Evolutionary conservation across 2,329 filamentous ascomycete species (phyloP), one percentile per base, ranked within the genome.

Genomic region (Bimuria novae-zelandiae): DNA sequence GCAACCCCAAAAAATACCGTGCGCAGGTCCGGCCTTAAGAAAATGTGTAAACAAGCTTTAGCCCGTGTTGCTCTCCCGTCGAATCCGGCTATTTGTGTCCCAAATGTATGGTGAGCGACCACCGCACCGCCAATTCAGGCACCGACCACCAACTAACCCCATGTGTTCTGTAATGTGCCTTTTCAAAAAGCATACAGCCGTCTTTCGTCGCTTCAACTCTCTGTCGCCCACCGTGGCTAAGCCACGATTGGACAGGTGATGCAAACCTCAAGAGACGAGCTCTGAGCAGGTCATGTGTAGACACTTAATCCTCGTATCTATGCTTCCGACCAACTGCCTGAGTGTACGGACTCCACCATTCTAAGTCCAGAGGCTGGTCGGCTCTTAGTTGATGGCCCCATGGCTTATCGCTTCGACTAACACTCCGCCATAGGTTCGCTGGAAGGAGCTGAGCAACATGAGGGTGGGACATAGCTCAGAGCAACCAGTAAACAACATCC

Each of bases 401-500:
- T n/a, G 16, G 36, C 21, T 19, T 40, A 40, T 40, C 36, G 36
- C 23, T 21, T 14, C 21, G 12, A 22, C 2, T 6, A 8, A 14
- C 5, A 22, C 21, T 22, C 36, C 36, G 11, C 5, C 17, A 16
- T 40, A n/a, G 36, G 17, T 40, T 40, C 21, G 23, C 36, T 25
- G 5, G 36, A 22, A 11, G 32, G 17, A 25, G 36, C 17, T 40
- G 36, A 40, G 21, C 36, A 10, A 40, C 19, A 12, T 19, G 36
- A 40, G 14, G 35, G 19, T n/a, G 36, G 16, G 10, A 16, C 7
- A 17, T 22, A 14, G 21, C 21, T 4, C 8, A 56, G 32, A 25
- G 32, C 25, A 41, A 42, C 23, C 33, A 12, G 36, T 50, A 39
- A 49, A 40, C 49, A 45, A 21, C 53, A 54, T 37, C 14, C 17